Base-by-base conservation (phyloP, 768 basidiomycete species). In the Clitopilus hobsonii region DNA sequence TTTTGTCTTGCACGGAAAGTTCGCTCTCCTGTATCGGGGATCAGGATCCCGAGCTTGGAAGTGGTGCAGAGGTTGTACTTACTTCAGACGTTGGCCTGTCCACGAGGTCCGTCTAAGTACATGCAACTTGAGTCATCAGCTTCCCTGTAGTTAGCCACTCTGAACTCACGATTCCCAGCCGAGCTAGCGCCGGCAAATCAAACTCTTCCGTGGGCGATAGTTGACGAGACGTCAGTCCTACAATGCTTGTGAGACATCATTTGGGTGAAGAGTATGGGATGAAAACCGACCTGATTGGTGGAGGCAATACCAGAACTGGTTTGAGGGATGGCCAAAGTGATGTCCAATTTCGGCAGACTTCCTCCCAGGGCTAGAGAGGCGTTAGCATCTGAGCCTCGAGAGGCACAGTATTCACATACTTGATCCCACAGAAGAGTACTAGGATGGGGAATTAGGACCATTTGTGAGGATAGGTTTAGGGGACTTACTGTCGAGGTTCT, bases 371-470 rank as follows among this genome's bases (percentile, higher is more conserved):
- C 86, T 91, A n/a, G 10, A 10, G 24, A 11, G 45, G 22, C 30
- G 30, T 32, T 32, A 32, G n/a, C 16, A 45, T 18, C 18, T n/a
- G n/a, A 45, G n/a, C 18, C 18, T 41, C 6, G n/a, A 45, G n/a
- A 45, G n/a, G 41, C 22, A 8, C n/a, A 45, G n/a, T 5, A 45
- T 5, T 41, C 4, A 20, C 41, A 4, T 45, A 45, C 91, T 92
- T 94, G 49, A 94, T 91, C 6, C 92, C 91, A 62, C 89, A 92
- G 60, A 94, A 91, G 13, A 92, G 60, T 22, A 93, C 90, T 93
- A 18, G 20, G 18, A 16, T 28, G 18, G 7, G 52, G 38, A 61
- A 18, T 27, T 10, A 28, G 16, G 45, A 10, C 45, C 18, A 48
- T 25, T 28, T 27, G 45, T 1, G n/a, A n/a, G 18, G n/a, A n/a